phyloP scores from a whole-genome alignment of 805 yeast genomes.

The Teunomyces aglyptinius region DNA sequence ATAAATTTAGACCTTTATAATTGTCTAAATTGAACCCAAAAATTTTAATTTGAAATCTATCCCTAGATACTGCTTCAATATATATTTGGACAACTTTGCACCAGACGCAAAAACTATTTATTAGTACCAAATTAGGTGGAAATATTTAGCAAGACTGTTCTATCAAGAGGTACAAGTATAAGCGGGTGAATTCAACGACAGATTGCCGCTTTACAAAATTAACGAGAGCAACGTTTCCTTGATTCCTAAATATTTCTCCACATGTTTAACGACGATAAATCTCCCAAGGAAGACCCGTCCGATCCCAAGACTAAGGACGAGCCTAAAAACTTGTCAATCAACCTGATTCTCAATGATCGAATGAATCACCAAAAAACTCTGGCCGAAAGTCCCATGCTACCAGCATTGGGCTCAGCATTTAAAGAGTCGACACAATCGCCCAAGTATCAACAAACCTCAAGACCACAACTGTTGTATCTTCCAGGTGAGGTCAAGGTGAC shows the following conservation, averaged over 20 bases:
- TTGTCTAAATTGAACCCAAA: constrained; percentile 4
- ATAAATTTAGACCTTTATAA: constrained; percentile 3
- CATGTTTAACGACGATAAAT: constrained; percentile 1
- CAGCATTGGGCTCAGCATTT: neutral
- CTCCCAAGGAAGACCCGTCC: constrained; percentile 1
- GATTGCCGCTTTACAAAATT: neutral
- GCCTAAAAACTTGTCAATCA: constrained; percentile 9
- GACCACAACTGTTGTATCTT: neutral
- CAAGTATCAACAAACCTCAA: neutral
- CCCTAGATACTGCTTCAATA: neutral
- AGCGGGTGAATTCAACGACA: neutral
- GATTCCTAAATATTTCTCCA: neutral
- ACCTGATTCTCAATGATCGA: constrained; percentile 8
- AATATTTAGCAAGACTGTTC: neutral
- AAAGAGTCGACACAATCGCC: neutral
- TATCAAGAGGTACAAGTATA: neutral
- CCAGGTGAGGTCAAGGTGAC: neutral
- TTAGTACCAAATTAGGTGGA: neutral
- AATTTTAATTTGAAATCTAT: constrained; percentile 1
- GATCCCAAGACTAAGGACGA: neutral
- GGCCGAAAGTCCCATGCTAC: neutral
- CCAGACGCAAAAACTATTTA: neutral
- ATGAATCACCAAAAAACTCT: neutral
- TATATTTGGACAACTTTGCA: neutral
- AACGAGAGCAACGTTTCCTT: neutral